A percentile compares a stretch with the other conserved stretches of the same genome.
Conservation (phyloP, 202 grass and related monocot genomes). For the Miscanthus sacchariflorus region DNA sequence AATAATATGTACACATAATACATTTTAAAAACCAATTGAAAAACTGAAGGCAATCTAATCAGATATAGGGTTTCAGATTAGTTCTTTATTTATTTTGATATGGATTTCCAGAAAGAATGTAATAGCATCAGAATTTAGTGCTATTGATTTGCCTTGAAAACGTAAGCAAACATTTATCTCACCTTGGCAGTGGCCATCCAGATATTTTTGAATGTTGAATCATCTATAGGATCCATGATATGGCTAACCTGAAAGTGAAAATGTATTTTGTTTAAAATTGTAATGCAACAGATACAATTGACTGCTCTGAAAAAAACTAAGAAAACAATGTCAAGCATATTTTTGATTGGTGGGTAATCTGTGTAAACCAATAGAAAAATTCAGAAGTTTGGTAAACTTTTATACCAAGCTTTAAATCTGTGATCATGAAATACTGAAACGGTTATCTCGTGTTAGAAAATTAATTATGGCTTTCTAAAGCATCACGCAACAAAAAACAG, state of each 20-base stretch:
- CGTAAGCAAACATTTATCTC: constrained; percentile 16
- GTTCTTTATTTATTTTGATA: constrained; percentile 18
- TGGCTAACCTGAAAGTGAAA: constrained; percentile 71
- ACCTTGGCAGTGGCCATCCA: constrained; percentile 99
- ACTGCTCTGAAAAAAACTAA: constrained; percentile 15
- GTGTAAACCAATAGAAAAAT: neutral
- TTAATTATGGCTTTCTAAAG: constrained; percentile 35
- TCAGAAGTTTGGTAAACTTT: neutral
- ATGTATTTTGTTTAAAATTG: constrained; percentile 20
- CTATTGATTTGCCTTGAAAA: neutral
- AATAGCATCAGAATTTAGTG: constrained; percentile 22
- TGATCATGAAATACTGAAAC: constrained; percentile 27
- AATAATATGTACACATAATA: neutral
- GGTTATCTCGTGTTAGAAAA: constrained; percentile 26
- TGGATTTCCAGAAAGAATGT: neutral
- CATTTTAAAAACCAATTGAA: constrained; percentile 2
- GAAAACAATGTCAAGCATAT: constrained; percentile 25
- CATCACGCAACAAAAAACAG: neutral
- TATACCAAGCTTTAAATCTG: neutral
- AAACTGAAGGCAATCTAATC: neutral
- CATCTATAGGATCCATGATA: constrained; percentile 81
- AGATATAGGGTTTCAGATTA: constrained; percentile 27
- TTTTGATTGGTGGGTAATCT: neutral
- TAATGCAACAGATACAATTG: constrained; percentile 15
- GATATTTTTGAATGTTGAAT: constrained; percentile 92